Percentiles rank a stretch among this genome's conserved stretches.
Evolutionary conservation across 176 grass and related monocot species (phyloP).

Genomic region (Canna indica): DNA sequence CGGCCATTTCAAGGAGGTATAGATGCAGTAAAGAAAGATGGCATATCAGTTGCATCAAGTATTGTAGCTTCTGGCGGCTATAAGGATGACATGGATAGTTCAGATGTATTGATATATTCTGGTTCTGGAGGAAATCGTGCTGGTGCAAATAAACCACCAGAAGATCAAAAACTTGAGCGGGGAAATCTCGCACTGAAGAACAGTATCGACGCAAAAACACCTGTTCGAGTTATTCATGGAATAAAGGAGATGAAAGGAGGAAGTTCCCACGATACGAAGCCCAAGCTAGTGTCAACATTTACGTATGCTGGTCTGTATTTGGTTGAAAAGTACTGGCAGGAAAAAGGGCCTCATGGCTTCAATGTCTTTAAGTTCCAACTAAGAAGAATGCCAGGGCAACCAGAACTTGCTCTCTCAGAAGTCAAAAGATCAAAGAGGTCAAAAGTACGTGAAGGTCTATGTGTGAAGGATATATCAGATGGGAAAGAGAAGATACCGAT

Average conservation of each 20-base stretch:
- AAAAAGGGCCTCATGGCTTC: constrained; percentile 25
- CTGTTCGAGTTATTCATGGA: constrained; percentile 70
- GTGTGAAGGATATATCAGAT: constrained; percentile 47
- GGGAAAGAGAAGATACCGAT: constrained; percentile 45
- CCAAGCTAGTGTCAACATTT: constrained; percentile 36
- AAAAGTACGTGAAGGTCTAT: constrained; percentile 26
- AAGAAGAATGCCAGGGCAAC: constrained; percentile 42
- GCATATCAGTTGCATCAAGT: constrained; percentile 39
- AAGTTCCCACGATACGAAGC: constrained; percentile 22
- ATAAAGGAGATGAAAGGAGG: constrained; percentile 28
- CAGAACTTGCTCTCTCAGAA: constrained; percentile 45
- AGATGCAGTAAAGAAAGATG: constrained; percentile 32
- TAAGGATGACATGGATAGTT: constrained; percentile 45
- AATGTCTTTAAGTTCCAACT: constrained; percentile 47
- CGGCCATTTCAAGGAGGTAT: constrained; percentile 52
- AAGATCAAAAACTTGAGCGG: constrained; percentile 59
- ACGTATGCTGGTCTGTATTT: constrained; percentile 67
- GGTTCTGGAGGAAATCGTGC: constrained; percentile 59
- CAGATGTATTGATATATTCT: constrained; percentile 71
- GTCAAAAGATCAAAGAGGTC: constrained; percentile 34
- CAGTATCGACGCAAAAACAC: constrained; percentile 40
- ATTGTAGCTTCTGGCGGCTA: constrained; percentile 71
- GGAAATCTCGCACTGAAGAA: constrained; percentile 65
- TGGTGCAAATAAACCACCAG: constrained; percentile 31
- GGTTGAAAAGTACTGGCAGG: constrained; percentile 34